Evolutionary conservation across 2,329 filamentous ascomycete species (phyloP), one percentile per base, ranked within the genome.

Genomic region (Dendryphion nanum): DNA sequence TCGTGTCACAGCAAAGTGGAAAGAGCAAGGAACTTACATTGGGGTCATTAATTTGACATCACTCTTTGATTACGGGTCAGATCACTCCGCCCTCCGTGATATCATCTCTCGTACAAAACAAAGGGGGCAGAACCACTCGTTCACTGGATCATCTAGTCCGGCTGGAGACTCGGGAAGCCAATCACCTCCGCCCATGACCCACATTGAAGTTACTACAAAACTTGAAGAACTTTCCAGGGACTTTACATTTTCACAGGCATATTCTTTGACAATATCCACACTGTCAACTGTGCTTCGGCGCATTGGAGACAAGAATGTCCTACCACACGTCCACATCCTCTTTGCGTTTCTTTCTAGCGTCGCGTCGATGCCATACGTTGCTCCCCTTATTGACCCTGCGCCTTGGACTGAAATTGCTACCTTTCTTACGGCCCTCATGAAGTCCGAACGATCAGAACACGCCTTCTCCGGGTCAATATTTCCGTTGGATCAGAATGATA

Each of bases 241-340:
- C 50, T 38, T 42, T 18, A 59, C 47, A 20, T 65, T 63, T 40
- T 43, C 34, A 19, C 45, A 44, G 33, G 71, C 71, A 0, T 65
- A 64, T 14, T 38, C 48, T 0, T 66, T 83, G 23, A 64, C 68
- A 1, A 63, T 67, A 21, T 55, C 65, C 2, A 77, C 72, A 0
- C 70, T 76, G 26, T 48, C 61, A 3, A 57, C 78, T 1, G 70
- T 77, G 1, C 68, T 82, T 6, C 59, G 63, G 2, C 71, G 80
- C 0, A 69, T 74, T 18, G 75, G 74, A 0, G 81, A 85, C 30
- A 66, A 71, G 3, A 81, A 82, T 43, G 74, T 79, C 3, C 66
- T 85, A 2, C 75, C 82, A 0, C 85, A 79, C 51, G 52, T 85
- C 0, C 82, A 87, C 47, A 73, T 79, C 0, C 73, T 76, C 4